A percentile compares a stretch with the other conserved stretches of the same genome.
phyloP scores from a whole-genome alignment of 148 eudicot species.

The Rhododendron ferrugineum region DNA sequence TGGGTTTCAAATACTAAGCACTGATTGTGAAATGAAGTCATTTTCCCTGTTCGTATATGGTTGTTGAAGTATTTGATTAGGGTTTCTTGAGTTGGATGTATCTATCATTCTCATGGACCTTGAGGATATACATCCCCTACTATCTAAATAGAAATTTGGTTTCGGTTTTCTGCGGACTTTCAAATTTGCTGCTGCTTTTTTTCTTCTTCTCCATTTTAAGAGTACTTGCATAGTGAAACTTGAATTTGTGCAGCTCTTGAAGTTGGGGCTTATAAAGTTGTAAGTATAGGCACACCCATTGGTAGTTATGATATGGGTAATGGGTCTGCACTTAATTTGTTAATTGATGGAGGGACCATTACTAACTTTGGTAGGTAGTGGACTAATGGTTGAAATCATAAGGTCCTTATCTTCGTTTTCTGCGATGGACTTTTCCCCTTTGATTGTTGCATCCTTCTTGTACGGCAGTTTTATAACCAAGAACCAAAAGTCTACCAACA shows the following conservation, averaged over 20 bases:
- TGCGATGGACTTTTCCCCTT: background rate
- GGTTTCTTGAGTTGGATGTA: background rate
- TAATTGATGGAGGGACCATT: background rate
- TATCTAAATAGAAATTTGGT: background rate
- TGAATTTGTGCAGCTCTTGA: background rate
- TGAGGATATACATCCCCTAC: background rate
- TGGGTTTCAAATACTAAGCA: background rate
- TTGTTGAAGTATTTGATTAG: background rate
- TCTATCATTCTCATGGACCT: background rate
- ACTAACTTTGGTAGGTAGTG: background rate
- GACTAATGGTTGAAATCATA: background rate
- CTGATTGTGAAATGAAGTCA: background rate
- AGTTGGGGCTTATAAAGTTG: background rate
- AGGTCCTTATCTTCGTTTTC: background rate
- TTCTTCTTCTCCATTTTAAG: background rate
- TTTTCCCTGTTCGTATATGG: background rate
- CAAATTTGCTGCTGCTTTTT: background rate
- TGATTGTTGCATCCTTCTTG: background rate
- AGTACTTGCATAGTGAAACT: background rate
- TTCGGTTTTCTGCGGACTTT: background rate
- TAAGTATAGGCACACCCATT: background rate
- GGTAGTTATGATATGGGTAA: background rate
- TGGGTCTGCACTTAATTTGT: background rate
- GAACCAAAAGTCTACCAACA: background rate
- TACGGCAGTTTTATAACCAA: background rate